Evolutionary conservation across 2,329 filamentous ascomycete genomes (phyloP), one percentile per base, ranked within the genome.

Genomic region (Pseudogymnoascus sp.): DNA sequence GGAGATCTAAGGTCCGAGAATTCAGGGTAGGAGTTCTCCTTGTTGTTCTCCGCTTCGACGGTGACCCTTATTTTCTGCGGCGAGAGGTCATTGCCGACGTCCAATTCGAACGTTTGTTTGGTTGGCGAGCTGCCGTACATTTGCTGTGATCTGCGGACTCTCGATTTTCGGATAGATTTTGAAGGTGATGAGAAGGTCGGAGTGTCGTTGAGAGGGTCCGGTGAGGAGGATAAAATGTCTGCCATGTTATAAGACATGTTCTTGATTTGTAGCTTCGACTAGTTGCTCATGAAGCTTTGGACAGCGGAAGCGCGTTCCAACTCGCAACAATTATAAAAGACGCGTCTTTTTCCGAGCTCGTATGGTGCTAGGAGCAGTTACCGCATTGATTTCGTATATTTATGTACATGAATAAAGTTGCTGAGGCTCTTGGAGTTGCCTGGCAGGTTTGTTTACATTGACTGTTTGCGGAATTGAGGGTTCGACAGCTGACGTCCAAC

Each of bases 11-110:
- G 62, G 26, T 63, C 64, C 34, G 57, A 59, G 18, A 61, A 65
- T 34, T 68, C 60, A 31, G 66, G 57, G 62, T 68, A 68, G 23
- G 61, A 42, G 67, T 71, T 67, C 29, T 69, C 69, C 12, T 45
- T 63, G 57, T 71, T 69, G 42, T 70, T 64, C 37, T 69, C 70
- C 39, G 73, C 73, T 64, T 74, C 72, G 5, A 74, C 72, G 4
- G 73, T 74, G 14, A 74, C 72, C 45, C 67, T 63, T 59, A 74
- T 70, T 64, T 72, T 74, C 62, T 74, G 72, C 16, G 73, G 71
- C 29, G 73, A 72, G 34, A 73, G 18, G n/a, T 68, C 63, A 60
- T 72, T 69, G 62, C 73, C 73, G 11, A 74, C 70, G 63, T 74
- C 71, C 59, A 74, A 64, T 36, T 74, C 68, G 57, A 74, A 74